Conservation (phyloP, 768 basidiomycete species). For the Pleurotus citrinopileatus region DNA sequence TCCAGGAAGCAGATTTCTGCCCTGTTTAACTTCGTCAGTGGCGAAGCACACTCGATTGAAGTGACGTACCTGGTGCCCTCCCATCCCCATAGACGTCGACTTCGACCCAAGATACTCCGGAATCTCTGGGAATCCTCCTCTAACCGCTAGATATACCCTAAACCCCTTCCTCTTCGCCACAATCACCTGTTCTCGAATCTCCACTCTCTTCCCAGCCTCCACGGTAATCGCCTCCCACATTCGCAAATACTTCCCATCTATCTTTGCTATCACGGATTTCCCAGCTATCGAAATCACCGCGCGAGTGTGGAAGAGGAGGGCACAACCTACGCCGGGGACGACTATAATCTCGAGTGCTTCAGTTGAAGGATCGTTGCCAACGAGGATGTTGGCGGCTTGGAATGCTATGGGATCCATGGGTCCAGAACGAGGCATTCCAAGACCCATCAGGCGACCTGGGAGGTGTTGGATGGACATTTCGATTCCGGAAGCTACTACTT, state of each 20-base stretch:
- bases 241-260: conserved; percentile 33
- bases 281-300: conserved; percentile 58
- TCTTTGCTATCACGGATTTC: conserved; percentile 35
- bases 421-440: conserved; percentile 62
- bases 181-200: conserved; percentile 29
- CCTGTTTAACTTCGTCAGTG: conserved; percentile 28
- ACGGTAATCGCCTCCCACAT: conserved; percentile 53
- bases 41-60: not conserved
- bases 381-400: conserved; percentile 54
- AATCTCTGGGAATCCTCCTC: conserved; percentile 58
- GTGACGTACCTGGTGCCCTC: conserved; percentile 50
- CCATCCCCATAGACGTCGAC: conserved; percentile 60
- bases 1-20: conserved; percentile 46
- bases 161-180: conserved; percentile 35
- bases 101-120: conserved; percentile 61
- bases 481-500: conserved; percentile 52
- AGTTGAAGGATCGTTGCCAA: conserved; percentile 44
- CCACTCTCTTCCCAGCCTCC: conserved; percentile 39
- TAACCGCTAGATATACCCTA: conserved; percentile 52
- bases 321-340: conserved; percentile 39
- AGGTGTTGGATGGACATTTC: conserved; percentile 59
- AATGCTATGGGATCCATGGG: conserved; percentile 63
- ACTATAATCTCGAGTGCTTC: conserved; percentile 58
- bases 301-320: conserved; percentile 45
- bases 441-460: conserved; percentile 47